Percentiles rank a stretch among this genome's conserved stretches.
These are phyloP conservation scores for Byssoonygena ceratinophila DNA, from an alignment of 2,329 filamentous ascomycete genomes.

Conservation along the genomic window DNA sequence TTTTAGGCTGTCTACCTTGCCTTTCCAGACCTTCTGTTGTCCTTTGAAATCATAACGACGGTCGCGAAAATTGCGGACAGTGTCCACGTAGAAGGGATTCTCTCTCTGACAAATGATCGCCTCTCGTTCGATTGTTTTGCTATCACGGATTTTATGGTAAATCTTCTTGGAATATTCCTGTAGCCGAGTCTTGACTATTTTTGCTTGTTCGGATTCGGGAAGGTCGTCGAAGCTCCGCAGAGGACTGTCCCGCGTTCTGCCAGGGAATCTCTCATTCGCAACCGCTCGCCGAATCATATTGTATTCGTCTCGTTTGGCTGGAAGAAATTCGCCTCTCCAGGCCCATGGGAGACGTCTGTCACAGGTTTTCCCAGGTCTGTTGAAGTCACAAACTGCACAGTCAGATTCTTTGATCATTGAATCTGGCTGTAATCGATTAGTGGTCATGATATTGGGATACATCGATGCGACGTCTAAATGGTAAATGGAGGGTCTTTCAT, in stretches of 20 bases:
- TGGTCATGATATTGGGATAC: conserved; percentile 99
- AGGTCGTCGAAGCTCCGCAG: conserved; percentile 70
- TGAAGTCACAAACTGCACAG: conserved; percentile 97
- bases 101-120: conserved; percentile 97
- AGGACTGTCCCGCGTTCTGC: conserved; percentile 60
- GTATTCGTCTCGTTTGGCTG: conserved; percentile 94
- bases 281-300: conserved; percentile 94
- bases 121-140: conserved; percentile 81
- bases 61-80: conserved; percentile 90
- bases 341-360: conserved; percentile 91
- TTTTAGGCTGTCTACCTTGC: conserved; percentile 81
- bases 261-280: conserved; percentile 86
- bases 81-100: conserved; percentile 97
- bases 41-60: conserved; percentile 98
- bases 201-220: conserved; percentile 68
- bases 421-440: conserved; percentile 90
- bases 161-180: conserved; percentile 96
- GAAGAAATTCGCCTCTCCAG: conserved; percentile 95
- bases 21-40: conserved; percentile 96
- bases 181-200: conserved; percentile 70
- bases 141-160: conserved; percentile 97
- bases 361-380: conserved; percentile 91
- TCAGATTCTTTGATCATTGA: conserved; percentile 98
- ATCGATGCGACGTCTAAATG: conserved; percentile 98
- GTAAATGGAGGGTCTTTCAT: conserved; percentile 83